phyloP scores from a whole-genome alignment of 2,329 filamentous ascomycete genomes.

The Dactylellina sp. region DNA sequence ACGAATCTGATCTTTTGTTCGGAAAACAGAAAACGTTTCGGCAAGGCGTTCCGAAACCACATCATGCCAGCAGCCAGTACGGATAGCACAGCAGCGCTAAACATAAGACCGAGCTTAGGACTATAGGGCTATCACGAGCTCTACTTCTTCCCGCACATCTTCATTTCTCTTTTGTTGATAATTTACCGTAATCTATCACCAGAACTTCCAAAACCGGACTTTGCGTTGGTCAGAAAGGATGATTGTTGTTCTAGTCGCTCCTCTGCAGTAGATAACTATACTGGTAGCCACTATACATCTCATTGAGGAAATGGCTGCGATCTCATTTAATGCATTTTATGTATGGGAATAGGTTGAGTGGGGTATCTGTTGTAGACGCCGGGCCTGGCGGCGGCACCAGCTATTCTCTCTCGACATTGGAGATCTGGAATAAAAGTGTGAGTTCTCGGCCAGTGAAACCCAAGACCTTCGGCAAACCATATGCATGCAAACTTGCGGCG shows the following conservation, averaged over 20 bases:
- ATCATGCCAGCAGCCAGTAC: neutral
- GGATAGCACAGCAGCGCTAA: neutral
- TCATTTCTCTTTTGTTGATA: conserved; percentile 21
- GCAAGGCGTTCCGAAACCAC: conserved; percentile 26
- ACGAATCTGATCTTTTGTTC: conserved; percentile 5
- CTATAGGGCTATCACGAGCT: no score
- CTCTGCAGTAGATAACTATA: conserved; percentile 28
- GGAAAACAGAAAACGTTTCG: conserved; percentile 27
- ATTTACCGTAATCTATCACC: neutral
- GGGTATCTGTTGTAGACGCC: conserved; percentile 13
- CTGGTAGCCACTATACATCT: conserved; percentile 30
- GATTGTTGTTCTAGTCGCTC: conserved; percentile 19
- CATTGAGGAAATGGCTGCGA: conserved; percentile 23
- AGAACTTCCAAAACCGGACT: conserved; percentile 16
- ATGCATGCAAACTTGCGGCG: no score
- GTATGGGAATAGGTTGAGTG: conserved; percentile 31
- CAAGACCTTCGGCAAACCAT: no score
- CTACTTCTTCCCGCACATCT: conserved; percentile 21
- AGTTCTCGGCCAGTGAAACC: no score
- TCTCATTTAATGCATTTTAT: conserved; percentile 24
- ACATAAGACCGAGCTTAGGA: neutral
- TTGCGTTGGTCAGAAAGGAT: neutral
- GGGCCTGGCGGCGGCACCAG: conserved; percentile 11
- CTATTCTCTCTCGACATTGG: no score
- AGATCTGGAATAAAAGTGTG: no score